phyloP scores from a whole-genome alignment of 495 filamentous ascomycete genomes.

The Haplographium delicatum region DNA sequence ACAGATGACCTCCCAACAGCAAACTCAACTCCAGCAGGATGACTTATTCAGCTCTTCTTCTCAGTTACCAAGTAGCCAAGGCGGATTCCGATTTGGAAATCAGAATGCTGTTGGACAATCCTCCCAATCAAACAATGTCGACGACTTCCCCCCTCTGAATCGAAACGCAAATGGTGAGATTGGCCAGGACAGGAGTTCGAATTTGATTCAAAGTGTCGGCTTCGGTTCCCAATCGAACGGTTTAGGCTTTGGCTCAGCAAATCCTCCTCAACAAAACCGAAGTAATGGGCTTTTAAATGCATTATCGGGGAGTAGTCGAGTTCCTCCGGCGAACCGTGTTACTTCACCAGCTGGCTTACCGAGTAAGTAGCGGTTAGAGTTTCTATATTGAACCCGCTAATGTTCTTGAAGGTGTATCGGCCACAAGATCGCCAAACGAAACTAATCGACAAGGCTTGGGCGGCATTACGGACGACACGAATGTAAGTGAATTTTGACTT shows the following conservation, averaged over 20 bases:
- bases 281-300: constrained; percentile 56
- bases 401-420: constrained; percentile 13
- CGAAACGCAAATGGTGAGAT: constrained; percentile 66
- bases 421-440: constrained; percentile 22
- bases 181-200: constrained; percentile 58
- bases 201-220: constrained; percentile 58
- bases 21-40: constrained; percentile 51
- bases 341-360: constrained; percentile 22
- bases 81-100: constrained; percentile 50
- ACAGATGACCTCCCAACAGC: constrained; percentile 42
- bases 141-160: constrained; percentile 82
- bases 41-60: constrained; percentile 52
- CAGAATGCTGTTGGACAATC: constrained; percentile 49
- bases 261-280: constrained; percentile 16
- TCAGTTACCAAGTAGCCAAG: constrained; percentile 51
- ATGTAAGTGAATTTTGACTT: constrained; percentile 21
- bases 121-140: constrained; percentile 61
- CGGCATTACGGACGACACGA: constrained; percentile 8
- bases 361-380: constrained; percentile 8
- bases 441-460: constrained; percentile 9
- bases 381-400: not conserved
- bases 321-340: constrained; percentile 18
- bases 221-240: constrained; percentile 53
- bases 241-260: constrained; percentile 35
- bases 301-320: constrained; percentile 38